Evolutionary conservation across 495 filamentous ascomycete genomes (phyloP), one percentile per base, ranked within the genome.

Genomic region (Lasiosphaeriaceae sp.): DNA sequence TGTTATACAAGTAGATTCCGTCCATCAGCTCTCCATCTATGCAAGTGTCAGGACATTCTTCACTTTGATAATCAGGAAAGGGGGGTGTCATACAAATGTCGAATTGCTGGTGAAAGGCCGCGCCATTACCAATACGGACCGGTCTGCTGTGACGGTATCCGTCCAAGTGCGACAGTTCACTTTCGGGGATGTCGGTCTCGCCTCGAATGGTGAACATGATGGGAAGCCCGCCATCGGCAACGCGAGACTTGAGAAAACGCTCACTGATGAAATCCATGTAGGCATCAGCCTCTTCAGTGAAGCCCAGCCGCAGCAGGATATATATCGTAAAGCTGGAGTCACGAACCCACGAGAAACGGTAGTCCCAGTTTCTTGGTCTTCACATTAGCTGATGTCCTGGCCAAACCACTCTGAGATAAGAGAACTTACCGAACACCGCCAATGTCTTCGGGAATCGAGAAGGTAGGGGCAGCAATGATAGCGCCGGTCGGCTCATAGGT

Each of bases 191-290:
- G 35, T 89, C 85, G 29, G 82, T 88, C 48, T 85, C 84, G 39
- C 87, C 87, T 8, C 80, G 76, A 60, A 90, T 89, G 14, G 84
- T 87, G 59, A 89, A 89, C 86, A 90, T 90, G 63, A 90, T 88
- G 16, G 87, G 86, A 5, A 90, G 70, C n/a, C 82, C 71, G 52
- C 82, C 68, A 55, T 79, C 71, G 58, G 73, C 19, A 31, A 66
- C 55, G 53, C 77, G 63, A 37, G 78, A 72, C 47, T 76, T 74
- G 52, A 80, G 73, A 53, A 89, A 79, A 17, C 84, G 81, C 53
- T 85, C 83, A 66, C 80, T 86, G 61, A 90, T 88, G 68, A 89
- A 90, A 45, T 77, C 76, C 77, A 89, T 87, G 64, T 89, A 90
- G 16, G 84, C 79, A 60, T 90, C 86, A 11, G 85, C 86, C 63